Percentiles rank a stretch among this genome's conserved stretches.
These are phyloP conservation scores for Pestalotiopsis sp. DNA, from an alignment of 2,329 filamentous ascomycete species.

Conservation along the genomic window DNA sequence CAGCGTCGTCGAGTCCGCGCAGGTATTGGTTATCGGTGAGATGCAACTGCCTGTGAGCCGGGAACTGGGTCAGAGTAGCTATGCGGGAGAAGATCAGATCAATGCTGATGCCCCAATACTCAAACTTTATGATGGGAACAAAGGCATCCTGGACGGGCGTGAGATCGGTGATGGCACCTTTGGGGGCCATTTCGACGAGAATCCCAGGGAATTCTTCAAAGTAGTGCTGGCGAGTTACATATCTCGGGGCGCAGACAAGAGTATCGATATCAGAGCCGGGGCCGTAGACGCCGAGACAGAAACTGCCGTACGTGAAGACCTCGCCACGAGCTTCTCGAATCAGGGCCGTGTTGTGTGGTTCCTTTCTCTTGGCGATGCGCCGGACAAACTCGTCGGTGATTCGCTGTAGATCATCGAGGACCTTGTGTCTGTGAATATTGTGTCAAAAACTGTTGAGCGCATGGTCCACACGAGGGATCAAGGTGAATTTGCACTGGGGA, in stretches of 20 bases:
- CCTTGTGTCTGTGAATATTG: slow-evolving; percentile 56
- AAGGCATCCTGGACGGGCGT: slow-evolving; percentile 86
- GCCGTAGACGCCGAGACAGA: slow-evolving; percentile 88
- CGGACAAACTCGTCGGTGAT: slow-evolving; percentile 87
- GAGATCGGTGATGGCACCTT: slow-evolving; percentile 80
- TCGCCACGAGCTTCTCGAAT: slow-evolving; percentile 85
- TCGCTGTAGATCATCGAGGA: slow-evolving; percentile 74
- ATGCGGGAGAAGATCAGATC: slow-evolving; percentile 88
- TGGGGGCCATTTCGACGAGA: slow-evolving; percentile 72
- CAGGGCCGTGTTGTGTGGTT: slow-evolving; percentile 70
- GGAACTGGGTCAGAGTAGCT: slow-evolving; percentile 67
- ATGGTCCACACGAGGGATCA: neutral
- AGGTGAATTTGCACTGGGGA: neutral
- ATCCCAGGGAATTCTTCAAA: slow-evolving; percentile 85
- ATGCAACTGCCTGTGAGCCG: slow-evolving; percentile 65
- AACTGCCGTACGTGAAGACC: slow-evolving; percentile 96
- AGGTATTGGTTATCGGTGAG: slow-evolving; percentile 83
- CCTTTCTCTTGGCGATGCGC: slow-evolving; percentile 73
- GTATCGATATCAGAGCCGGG: slow-evolving; percentile 98
- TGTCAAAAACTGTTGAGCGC: neutral
- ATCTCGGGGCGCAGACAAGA: slow-evolving; percentile 85
- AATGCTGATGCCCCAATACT: slow-evolving; percentile 87
- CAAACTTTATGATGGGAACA: slow-evolving; percentile 96
- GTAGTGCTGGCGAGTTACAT: slow-evolving; percentile 87
- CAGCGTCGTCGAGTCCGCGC: slow-evolving; percentile 81